Base-by-base conservation (phyloP, 129 eudicot genomes). In the Gnaphalium uliginosum region DNA sequence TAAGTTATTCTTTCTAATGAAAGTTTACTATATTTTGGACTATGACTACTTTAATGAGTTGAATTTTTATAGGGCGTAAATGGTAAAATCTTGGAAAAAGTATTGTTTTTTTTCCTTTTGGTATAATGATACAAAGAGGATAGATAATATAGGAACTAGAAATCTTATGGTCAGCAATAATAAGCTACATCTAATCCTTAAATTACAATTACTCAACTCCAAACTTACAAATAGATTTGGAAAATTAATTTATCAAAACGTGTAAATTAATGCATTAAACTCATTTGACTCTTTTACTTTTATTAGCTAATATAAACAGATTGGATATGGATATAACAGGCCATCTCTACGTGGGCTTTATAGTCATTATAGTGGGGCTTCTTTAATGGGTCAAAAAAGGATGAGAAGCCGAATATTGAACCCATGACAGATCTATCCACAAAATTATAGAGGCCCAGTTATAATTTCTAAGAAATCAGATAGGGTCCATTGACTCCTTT, bases 111-210 rank as follows among this genome's bases (percentile, higher is more conserved):
- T 30, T 33, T 33, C 8, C 39, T 33, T 33, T 33, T 33, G 39
- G 7, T 33, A 33, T 7, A 33, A 33, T 33, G 37, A 33, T 7
- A 33, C 39, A 33, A 33, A 33, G 9, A 33, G 39, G 1, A 33
- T 33, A 29, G 1, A 33, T 33, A 29, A 29, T 29, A 0, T 29
- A 29, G 32, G 7, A 33, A 4, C 5, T 33, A 81, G 81, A 88
- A 59, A 91, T 59, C 46, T 97, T 91, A 25, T 94, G 99, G 99
- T 94, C 96, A n/a, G 32, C 32, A 29, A 2, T 29, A 29, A 29
- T 29, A 29, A 29, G 32, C 32, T 29, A 29, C 32, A 29, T 29
- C 4, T 29, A 29, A 29, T 29, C 4, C 32, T 29, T 29, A 29
- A 29, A 2, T 29, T 4, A 1, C 32, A 29, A 29, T 29, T 29